Evolutionary conservation across 2,329 filamentous ascomycete genomes (phyloP), one percentile per base, ranked within the genome.

Genomic region (Colletotrichum karsti): DNA sequence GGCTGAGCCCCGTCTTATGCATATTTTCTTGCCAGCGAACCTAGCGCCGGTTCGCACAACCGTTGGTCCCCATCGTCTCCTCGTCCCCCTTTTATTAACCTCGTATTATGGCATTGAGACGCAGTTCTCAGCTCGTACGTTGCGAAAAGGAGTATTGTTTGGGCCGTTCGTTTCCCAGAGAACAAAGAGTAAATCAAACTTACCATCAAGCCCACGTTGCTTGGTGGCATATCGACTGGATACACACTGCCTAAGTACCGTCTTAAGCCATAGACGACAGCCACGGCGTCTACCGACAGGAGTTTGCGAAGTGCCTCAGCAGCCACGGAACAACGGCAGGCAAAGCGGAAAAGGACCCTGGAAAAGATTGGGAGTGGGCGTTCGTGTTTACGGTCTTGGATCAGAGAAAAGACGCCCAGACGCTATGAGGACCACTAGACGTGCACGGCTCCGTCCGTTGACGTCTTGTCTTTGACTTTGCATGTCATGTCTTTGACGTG

Each of bases 41-140:
- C 46, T 26, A 54, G 58, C 58, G 58, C 46, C 13, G 39, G 46
- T 51, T n/a, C 12, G 57, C 22, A 44, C 35, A 24, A 10, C 26
- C 20, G 39, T 13, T 4, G 22, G 26, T 50, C 24, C 46, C 24
- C 46, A 15, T 30, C 46, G 24, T 30, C 46, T 10, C 30, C 33
- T 30, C 24, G 10, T 12, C 13, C 4, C 24, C 28, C n/a, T 18
- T 46, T 24, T 37, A 8, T 48, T 20, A 8, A n/a, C 30, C 33
- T 60, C 57, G 44, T 51, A 41, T 51, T n/a, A 60, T 51, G 57
- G 57, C 57, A 60, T 51, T 60, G 12, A 50, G 22, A 10, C 18
- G 42, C 44, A 50, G n/a, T 20, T 35, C 30, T 28, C 20, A 6
- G 24, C 24, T 33, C 35, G 24, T 15, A n/a, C 30, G 30, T 35